Evolutionary conservation across 1,139 yeast species (phyloP).

Genomic region (Maudiozyma humilis): DNA sequence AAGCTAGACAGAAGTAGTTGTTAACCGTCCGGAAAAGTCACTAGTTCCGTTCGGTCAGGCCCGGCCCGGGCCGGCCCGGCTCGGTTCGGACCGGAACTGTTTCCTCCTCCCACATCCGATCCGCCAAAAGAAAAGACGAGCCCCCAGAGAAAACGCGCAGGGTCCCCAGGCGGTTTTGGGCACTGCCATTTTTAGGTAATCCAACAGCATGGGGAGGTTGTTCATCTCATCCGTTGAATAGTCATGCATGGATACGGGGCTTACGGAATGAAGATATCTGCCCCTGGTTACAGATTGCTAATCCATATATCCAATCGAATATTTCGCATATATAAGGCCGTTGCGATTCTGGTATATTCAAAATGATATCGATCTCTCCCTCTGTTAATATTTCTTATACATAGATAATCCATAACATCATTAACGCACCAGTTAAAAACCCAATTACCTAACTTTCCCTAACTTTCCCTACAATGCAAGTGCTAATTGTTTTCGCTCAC

Average conservation of each 20-base stretch:
- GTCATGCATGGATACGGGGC: too few species aligned
- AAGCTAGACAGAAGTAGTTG: too few species aligned
- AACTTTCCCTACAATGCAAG: conserved; percentile 9
- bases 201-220: too few species aligned
- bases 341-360: background rate
- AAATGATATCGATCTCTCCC: background rate
- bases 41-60: background rate
- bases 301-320: too few species aligned
- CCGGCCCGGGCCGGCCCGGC: background rate
- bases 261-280: too few species aligned
- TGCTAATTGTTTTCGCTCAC: conserved; percentile 23
- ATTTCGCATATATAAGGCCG: background rate
- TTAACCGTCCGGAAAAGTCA: too few species aligned
- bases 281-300: too few species aligned
- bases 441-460: background rate
- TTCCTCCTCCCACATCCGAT: background rate
- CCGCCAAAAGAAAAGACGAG: background rate
- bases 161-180: background rate
- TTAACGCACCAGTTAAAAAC: background rate
- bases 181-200: too few species aligned
- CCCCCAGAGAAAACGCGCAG: background rate
- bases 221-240: too few species aligned
- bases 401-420: background rate
- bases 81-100: background rate
- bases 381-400: background rate